Conservation (phyloP, 2,329 filamentous ascomycete genomes). For the Tolypocladium tundrense region DNA sequence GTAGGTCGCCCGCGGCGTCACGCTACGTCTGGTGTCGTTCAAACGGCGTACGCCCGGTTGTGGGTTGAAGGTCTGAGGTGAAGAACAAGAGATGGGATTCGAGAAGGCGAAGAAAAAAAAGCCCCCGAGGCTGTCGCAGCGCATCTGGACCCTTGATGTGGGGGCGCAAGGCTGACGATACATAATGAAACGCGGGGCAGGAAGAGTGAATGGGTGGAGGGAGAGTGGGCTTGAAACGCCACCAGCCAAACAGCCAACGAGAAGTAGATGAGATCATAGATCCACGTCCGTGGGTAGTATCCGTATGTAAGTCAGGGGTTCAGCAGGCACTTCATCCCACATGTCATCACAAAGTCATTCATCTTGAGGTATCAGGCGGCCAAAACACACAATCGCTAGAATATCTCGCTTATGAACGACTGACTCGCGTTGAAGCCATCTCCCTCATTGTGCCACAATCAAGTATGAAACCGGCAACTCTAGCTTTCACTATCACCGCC, state of each 20-base stretch:
- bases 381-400: background rate
- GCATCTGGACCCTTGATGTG: background rate
- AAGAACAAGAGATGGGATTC: background rate
- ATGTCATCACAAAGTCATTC: background rate
- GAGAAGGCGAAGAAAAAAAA: background rate
- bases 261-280: background rate
- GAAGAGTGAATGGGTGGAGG: no score
- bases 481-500: background rate
- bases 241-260: background rate
- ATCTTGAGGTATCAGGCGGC: background rate
- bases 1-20: background rate
- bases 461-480: background rate
- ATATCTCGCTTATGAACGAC: background rate
- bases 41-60: background rate
- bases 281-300: background rate
- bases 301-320: background rate
- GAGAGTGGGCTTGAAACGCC: background rate
- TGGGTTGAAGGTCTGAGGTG: background rate
- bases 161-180: slow-evolving; percentile 1
- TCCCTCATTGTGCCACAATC: no score
- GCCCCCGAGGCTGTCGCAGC: background rate
- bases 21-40: background rate
- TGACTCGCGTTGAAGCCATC: background rate
- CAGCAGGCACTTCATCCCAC: background rate
- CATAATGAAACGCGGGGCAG: background rate